phyloP scores from a whole-genome alignment of 805 yeast genomes.

The Starmerella bombi region DNA sequence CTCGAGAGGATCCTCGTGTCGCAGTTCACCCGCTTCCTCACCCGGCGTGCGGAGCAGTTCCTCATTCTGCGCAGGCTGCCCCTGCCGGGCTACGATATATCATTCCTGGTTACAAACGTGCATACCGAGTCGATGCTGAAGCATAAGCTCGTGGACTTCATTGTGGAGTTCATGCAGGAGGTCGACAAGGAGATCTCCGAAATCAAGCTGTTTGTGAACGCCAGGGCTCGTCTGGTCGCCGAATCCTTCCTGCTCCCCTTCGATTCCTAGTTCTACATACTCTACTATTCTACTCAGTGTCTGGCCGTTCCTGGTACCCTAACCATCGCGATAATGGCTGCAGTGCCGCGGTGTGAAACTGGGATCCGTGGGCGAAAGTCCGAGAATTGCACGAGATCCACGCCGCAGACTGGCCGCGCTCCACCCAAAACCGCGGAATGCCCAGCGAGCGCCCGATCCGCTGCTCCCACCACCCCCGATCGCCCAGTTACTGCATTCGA shows the following conservation, averaged over 20 bases:
- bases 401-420: too few relatives aligned
- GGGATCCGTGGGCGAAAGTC: too few relatives aligned
- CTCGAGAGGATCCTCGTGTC: conserved; percentile 89
- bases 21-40: conserved; percentile 83
- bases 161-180: conserved; percentile 97
- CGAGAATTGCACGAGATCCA: too few relatives aligned
- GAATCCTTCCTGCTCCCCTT: conserved; percentile 88
- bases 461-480: too few relatives aligned
- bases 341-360: too few relatives aligned
- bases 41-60: conserved; percentile 91
- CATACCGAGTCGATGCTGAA: conserved; percentile 94
- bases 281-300: too few relatives aligned
- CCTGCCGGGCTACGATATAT: conserved; percentile 79
- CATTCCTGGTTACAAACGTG: conserved; percentile 82
- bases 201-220: conserved; percentile 91
- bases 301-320: too few relatives aligned
- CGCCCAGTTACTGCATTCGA: too few relatives aligned
- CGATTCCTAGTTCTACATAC: conserved; percentile 43
- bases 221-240: conserved; percentile 95
- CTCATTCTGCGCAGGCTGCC: conserved; percentile 85
- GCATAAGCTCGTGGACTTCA: conserved; percentile 88
- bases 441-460: too few relatives aligned
- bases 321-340: too few relatives aligned
- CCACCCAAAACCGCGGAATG: too few relatives aligned
- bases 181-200: conserved; percentile 98